These are phyloP conservation scores for Coccomyxa subellipsoidea DNA, from an alignment of 163 green algal species.

Conservation along the genomic window DNA sequence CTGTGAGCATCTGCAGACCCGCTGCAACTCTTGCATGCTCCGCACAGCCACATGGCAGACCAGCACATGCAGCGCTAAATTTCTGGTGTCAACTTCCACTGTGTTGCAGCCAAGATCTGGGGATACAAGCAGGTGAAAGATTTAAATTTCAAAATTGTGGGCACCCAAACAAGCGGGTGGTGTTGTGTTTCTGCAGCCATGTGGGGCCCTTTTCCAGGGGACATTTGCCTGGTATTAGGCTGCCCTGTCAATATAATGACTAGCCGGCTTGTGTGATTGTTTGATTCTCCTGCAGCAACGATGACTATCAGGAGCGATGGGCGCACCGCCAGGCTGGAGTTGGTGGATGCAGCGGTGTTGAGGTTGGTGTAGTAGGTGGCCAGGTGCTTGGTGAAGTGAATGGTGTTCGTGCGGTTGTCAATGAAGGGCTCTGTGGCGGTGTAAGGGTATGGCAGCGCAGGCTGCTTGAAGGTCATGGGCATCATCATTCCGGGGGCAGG, in stretches of 20 bases:
- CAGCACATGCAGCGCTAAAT: neutral
- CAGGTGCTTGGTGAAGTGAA: slow-evolving; percentile 30
- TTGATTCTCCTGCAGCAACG: too few relatives aligned
- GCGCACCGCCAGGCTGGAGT: slow-evolving; percentile 13
- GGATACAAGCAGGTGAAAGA: too few relatives aligned
- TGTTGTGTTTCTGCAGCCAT: too few relatives aligned
- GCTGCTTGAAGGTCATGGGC: slow-evolving; percentile 9
- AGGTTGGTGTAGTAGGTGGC: slow-evolving; percentile 26
- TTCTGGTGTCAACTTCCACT: neutral
- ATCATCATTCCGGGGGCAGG: neutral
- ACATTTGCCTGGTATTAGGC: too few relatives aligned
- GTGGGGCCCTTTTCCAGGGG: too few relatives aligned
- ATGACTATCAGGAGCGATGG: neutral
- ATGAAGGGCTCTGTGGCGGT: slow-evolving; percentile 29
- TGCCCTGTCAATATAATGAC: too few relatives aligned
- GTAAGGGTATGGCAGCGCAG: slow-evolving; percentile 25
- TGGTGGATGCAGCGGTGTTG: slow-evolving; percentile 22
- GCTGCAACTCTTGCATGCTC: too few relatives aligned
- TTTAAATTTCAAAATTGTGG: too few relatives aligned
- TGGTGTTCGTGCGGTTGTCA: slow-evolving; percentile 29
- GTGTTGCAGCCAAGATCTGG: neutral
- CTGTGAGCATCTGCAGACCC: neutral
- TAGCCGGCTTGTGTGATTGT: too few relatives aligned
- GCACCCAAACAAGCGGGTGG: too few relatives aligned
- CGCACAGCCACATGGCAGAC: neutral